A percentile compares a stretch with the other conserved stretches of the same genome.
These are phyloP conservation scores for Turritis glabra DNA, from an alignment of 345 rosid species.

Conservation along the genomic window DNA sequence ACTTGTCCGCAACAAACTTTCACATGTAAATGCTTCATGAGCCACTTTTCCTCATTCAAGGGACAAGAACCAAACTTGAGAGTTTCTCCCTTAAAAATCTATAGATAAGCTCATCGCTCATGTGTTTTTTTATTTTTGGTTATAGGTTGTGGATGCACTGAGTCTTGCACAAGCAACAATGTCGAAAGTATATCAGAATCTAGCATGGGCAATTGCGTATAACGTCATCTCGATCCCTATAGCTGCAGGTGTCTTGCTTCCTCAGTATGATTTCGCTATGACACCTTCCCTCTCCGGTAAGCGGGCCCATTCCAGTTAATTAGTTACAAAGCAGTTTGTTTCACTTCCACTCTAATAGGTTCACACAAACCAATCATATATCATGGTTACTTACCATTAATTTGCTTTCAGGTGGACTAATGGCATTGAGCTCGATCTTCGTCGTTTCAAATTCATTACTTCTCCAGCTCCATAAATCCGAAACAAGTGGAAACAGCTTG, in stretches of 20 bases:
- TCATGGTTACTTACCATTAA: background rate
- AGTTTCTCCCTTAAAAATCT: too few species aligned
- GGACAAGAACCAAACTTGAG: too few species aligned
- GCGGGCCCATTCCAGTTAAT: background rate
- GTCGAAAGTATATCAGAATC: constrained; percentile 87
- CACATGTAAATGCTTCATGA: constrained; percentile 52
- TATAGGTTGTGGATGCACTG: constrained; percentile 80
- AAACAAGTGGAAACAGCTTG: constrained; percentile 26
- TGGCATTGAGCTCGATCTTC: constrained; percentile 90
- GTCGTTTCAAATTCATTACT: constrained; percentile 88
- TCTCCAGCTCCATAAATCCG: constrained; percentile 58
- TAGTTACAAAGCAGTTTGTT: background rate
- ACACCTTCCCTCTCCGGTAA: constrained; percentile 91
- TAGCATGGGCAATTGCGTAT: constrained; percentile 88
- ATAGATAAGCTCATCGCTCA: background rate
- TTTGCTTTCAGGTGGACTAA: constrained; percentile 66
- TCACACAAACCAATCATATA: background rate
- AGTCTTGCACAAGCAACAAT: constrained; percentile 87
- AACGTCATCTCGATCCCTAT: constrained; percentile 80
- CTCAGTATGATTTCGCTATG: constrained; percentile 82
- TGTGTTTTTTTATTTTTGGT: background rate
- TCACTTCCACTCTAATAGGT: background rate
- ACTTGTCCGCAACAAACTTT: constrained; percentile 83
- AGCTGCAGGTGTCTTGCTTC: constrained; percentile 88
- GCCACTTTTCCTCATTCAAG: background rate